Percentiles rank a stretch among this genome's conserved stretches.
Evolutionary conservation across 768 basidiomycete genomes (phyloP).

Genomic region (Boletus rufocinnamomeus): DNA sequence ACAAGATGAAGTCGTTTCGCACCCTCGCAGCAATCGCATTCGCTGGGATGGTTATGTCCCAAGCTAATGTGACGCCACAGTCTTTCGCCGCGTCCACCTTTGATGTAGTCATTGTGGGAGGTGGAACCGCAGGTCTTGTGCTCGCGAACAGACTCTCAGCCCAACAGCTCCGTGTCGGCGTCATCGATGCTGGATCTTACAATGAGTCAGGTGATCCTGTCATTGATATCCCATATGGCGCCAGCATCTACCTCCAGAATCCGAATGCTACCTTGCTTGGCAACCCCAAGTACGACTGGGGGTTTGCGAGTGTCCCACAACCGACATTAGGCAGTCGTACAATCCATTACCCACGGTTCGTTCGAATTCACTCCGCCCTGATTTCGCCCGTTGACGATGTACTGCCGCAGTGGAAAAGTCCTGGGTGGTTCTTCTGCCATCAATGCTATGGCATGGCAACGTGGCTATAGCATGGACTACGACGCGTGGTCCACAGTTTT

Average conservation of each 20-base stretch:
- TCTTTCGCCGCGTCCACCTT: neutral
- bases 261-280: neutral
- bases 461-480: neutral
- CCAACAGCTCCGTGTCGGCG: neutral
- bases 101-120: neutral
- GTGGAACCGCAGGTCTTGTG: neutral
- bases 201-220: neutral
- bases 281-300: neutral
- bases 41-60: neutral
- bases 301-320: conserved; percentile 1
- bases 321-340: neutral
- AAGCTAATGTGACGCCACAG: neutral
- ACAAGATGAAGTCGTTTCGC: neutral
- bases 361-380: neutral
- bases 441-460: neutral
- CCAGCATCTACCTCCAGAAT: neutral
- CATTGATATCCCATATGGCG: neutral
- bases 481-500: neutral
- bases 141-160: neutral
- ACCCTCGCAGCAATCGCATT: neutral
- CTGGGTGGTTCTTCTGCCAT: conserved; percentile 5
- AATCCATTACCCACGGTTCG: neutral
- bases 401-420: conserved; percentile 1
- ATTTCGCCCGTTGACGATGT: neutral
- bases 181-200: conserved; percentile 2